Base-by-base conservation (phyloP, 352 stramenopile species). In the Globisporangium orthogonon region DNA sequence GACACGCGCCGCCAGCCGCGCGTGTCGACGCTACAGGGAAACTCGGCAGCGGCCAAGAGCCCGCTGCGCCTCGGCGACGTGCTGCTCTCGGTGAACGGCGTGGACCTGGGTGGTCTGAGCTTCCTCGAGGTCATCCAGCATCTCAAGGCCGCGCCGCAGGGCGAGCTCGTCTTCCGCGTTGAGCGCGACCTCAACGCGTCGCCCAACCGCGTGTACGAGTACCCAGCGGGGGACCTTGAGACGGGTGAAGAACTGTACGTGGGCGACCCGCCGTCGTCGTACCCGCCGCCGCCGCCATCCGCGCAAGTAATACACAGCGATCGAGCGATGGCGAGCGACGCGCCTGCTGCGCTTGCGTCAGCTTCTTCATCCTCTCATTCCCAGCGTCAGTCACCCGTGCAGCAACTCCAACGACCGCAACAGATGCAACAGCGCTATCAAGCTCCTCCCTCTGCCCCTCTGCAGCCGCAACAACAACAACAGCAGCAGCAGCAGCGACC, bases 11-110 rank as follows among this genome's bases (percentile, higher is more conserved):
- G 73, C 29, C 62, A 78, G 17, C 60, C 88, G 7, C 73, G 79
- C 43, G 76, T 91, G 53, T 88, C 78, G 49, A 82, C 76, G 18
- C 31, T 86, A 7, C 78, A 84, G 40, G 71, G 62, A 44, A 68
- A 69, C 44, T 76, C 74, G 2, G 62, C 68, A 1, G 67, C 71
- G 13, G 45, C 68, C 13, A 74, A 74, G 31, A 77, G 63, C 46
- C 55, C 65, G 49, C 52, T 89, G 35, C 69, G 63, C 5, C 70
- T 87, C 35, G 83, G 81, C 15, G 83, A 94, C 60, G 77, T 70
- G 23, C 66, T 93, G 37, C 55, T 93, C 45, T 79, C 78, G 0
- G 77, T 91, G 29, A 91, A 94, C 33, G 79, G 71, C 30, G 56
- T 69, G 31, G 60, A 78, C 39, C 61, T 91, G 18, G 77, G 61